These are phyloP conservation scores for Penicillium diatomitis DNA, from an alignment of 495 filamentous ascomycete species.

Conservation along the genomic window DNA sequence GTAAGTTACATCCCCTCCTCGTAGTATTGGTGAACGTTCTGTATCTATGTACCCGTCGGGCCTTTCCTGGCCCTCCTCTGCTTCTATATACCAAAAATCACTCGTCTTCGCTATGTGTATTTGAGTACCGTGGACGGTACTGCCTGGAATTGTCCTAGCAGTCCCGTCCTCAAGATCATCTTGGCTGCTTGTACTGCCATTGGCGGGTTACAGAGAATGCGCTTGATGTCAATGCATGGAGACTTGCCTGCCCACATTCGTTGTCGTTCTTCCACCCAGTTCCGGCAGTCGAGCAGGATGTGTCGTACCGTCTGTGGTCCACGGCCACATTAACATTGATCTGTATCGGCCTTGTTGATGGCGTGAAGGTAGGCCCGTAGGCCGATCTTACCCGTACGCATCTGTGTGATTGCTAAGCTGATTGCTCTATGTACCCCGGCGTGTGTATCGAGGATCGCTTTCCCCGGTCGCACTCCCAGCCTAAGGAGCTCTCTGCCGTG, in stretches of 20 bases:
- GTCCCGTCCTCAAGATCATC: slow-evolving; percentile 19
- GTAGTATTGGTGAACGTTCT: slow-evolving; percentile 4
- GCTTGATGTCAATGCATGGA: slow-evolving; percentile 16
- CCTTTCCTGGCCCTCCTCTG: slow-evolving; percentile 4
- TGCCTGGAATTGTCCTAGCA: slow-evolving; percentile 17
- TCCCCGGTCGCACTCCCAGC: too few species aligned
- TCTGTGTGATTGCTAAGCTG: slow-evolving; percentile 21
- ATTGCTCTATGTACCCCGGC: slow-evolving; percentile 20
- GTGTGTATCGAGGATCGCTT: slow-evolving; percentile 4
- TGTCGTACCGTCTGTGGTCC: slow-evolving; percentile 20
- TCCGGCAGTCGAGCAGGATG: slow-evolving; percentile 22
- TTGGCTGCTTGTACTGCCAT: slow-evolving; percentile 22
- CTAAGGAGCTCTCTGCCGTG: slow-evolving; percentile 7
- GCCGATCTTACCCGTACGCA: slow-evolving; percentile 23
- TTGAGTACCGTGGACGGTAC: slow-evolving; percentile 10
- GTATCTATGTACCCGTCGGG: slow-evolving; percentile 5
- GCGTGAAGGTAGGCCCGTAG: slow-evolving; percentile 21
- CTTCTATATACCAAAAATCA: slow-evolving; percentile 13
- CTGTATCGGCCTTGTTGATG: slow-evolving; percentile 20
- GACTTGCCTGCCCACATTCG: slow-evolving; percentile 15
- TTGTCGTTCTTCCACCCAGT: slow-evolving; percentile 18
- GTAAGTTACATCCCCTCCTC: neutral
- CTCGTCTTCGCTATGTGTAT: slow-evolving; percentile 11
- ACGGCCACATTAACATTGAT: slow-evolving; percentile 15
- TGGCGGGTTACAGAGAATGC: slow-evolving; percentile 8